Base-by-base conservation (phyloP, 2,329 filamentous ascomycete species). In the Microsporum audouinii region DNA sequence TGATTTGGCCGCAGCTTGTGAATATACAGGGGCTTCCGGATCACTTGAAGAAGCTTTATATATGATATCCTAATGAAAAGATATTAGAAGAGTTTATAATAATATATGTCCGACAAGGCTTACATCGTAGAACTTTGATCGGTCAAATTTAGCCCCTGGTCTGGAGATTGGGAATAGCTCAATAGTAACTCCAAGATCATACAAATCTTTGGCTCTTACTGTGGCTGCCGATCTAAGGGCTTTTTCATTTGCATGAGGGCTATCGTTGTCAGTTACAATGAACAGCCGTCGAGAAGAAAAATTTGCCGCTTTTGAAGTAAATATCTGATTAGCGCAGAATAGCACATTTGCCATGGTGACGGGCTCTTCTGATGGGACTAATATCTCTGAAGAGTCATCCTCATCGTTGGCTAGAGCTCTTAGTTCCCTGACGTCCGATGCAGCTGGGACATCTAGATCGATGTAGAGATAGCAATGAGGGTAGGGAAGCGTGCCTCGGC, bases 291-390 rank as follows among this genome's bases (percentile, higher is more conserved):
- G 82, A 4, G 92, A 97, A 2, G 89, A 87, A 72, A 97, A 97
- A 70, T 96, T 97, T 17, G 94, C 86, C 0, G 94, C 91, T 71
- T 88, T 95, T 2, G 89, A 96, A 0, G 91, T 96, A 71, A 99
- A 96, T 58, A 97, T 88, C 70, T 96, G 91, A 66, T 97, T 97
- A 41, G 91, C 92, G 68, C 91, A 95, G 71, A 96, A 96, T 1
- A 99, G 80, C 1, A 99, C 82, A 68, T 91, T 95, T 7, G 89
- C 84, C 86, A 99, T 95, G 38, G 86, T 85, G 0, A 88, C 85
- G 0, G 80, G 77, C 60, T 91, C 84, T 27, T 63, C 36, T 0
- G 88, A 83, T 1, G 91, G 86, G 4, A 81, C 80, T 39, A 97
- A 76, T 2, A 96, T 76, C 6, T 85, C 80, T 2, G 84, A 79